Evolutionary conservation across 305 asterid genomes (phyloP).

Genomic region (Fraxinus albicans): DNA sequence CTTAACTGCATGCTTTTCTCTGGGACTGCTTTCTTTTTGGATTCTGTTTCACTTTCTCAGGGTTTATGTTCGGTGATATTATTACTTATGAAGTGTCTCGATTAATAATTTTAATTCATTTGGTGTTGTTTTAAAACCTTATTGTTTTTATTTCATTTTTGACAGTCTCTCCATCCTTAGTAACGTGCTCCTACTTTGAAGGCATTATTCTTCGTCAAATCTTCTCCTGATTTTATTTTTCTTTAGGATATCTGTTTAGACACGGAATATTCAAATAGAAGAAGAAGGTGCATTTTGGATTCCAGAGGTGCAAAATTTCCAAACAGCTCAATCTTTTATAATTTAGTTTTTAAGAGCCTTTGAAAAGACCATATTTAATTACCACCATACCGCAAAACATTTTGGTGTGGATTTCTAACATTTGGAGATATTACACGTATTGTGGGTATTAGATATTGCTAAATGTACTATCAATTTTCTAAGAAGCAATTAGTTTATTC

Average conservation of each 20-base stretch:
- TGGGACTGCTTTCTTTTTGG: not conserved
- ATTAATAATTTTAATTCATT: not conserved
- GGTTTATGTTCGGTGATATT: not conserved
- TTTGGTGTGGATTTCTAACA: not conserved
- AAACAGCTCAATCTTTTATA: not conserved
- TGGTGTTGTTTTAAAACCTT: not conserved
- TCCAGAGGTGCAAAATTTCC: not conserved
- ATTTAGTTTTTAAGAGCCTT: not conserved
- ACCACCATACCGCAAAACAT: not conserved
- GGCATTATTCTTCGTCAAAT: not conserved
- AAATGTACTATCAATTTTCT: not conserved
- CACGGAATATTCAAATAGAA: not conserved
- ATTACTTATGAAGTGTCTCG: not conserved
- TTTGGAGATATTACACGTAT: not conserved
- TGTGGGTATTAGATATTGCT: not conserved
- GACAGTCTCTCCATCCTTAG: not conserved
- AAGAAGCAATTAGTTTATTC: not conserved
- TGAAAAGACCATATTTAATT: not conserved
- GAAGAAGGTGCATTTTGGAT: not conserved
- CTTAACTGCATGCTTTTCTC: conserved; percentile 10
- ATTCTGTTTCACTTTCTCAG: not conserved
- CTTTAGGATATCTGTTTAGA: not conserved
- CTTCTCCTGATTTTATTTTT: not conserved
- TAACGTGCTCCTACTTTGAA: not conserved
- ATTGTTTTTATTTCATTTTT: not conserved